phyloP scores from a whole-genome alignment of 2,329 filamentous ascomycete species.

The Fonsecaea monophora region DNA sequence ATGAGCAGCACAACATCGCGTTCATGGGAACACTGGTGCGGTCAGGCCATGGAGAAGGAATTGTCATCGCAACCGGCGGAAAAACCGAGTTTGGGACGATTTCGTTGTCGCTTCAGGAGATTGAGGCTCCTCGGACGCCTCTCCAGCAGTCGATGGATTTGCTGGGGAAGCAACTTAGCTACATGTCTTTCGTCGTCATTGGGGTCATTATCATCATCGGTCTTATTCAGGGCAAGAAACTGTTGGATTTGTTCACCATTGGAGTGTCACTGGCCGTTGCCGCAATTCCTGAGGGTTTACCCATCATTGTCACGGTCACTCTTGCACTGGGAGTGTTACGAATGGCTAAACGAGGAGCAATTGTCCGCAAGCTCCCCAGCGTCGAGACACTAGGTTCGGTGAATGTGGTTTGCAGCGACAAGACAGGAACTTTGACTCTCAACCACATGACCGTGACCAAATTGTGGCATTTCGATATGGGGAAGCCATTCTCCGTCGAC shows the following conservation, averaged over 20 bases:
- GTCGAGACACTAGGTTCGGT: constrained; percentile 98
- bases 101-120: constrained; percentile 89
- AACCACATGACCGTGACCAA: constrained; percentile 99
- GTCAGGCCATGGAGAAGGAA: constrained; percentile 91
- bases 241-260: constrained; percentile 96
- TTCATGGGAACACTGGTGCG: constrained; percentile 98
- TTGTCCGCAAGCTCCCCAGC: constrained; percentile 92
- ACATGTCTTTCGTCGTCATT: constrained; percentile 95
- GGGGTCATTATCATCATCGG: constrained; percentile 90
- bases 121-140: constrained; percentile 92
- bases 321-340: constrained; percentile 91
- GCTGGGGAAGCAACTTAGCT: constrained; percentile 94
- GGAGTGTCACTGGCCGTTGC: constrained; percentile 96
- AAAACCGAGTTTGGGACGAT: constrained; percentile 96
- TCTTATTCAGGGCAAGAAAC: constrained; percentile 83
- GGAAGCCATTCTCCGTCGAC: constrained; percentile 63
- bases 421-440: constrained; percentile 93
- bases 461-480: constrained; percentile 88
- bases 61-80: constrained; percentile 95
- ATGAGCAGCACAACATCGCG: constrained; percentile 86
- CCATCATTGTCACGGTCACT: constrained; percentile 98
- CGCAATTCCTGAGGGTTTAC: constrained; percentile 94
- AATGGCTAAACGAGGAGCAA: constrained; percentile 94
- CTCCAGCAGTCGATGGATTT: constrained; percentile 96
- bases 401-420: constrained; percentile 99